Conservation (phyloP, 177 flowering plant species). For the Vitis hybrid region DNA sequence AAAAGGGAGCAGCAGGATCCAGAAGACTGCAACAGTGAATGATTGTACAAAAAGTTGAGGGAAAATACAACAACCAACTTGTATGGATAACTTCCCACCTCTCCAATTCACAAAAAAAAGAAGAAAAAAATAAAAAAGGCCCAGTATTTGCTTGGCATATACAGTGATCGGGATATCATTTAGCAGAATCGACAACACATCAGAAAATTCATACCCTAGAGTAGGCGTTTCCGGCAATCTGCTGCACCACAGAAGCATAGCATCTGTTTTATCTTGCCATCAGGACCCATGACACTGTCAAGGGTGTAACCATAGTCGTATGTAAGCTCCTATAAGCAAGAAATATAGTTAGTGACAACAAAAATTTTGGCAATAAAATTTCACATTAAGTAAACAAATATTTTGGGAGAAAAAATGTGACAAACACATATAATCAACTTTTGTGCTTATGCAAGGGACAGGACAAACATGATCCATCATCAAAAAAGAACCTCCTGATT, state of each 20-base stretch:
- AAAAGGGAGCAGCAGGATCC: not conserved
- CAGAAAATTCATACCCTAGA: slow-evolving; percentile 25
- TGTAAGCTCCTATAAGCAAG: slow-evolving; percentile 60
- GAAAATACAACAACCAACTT: not conserved
- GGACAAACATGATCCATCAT: no score
- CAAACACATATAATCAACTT: no score
- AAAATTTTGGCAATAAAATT: not conserved
- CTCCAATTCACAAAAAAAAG: not conserved
- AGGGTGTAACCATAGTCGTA: slow-evolving; percentile 88
- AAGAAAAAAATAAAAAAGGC: not conserved
- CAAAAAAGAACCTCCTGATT: no score
- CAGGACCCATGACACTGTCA: slow-evolving; percentile 73
- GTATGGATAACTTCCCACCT: slow-evolving; percentile 1
- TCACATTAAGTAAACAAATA: not conserved
- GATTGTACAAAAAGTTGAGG: not conserved
- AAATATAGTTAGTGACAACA: not conserved
- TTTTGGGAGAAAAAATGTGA: no score
- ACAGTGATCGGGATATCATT: not conserved
- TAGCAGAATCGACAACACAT: not conserved
- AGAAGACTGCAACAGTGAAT: not conserved
- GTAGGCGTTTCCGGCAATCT: slow-evolving; percentile 68
- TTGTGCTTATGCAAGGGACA: no score
- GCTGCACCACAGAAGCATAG: slow-evolving; percentile 77
- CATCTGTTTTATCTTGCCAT: slow-evolving; percentile 60
- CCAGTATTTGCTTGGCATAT: not conserved